Evolutionary conservation across 257 asterid genomes (phyloP).

Genomic region (Solanum clarkiae): DNA sequence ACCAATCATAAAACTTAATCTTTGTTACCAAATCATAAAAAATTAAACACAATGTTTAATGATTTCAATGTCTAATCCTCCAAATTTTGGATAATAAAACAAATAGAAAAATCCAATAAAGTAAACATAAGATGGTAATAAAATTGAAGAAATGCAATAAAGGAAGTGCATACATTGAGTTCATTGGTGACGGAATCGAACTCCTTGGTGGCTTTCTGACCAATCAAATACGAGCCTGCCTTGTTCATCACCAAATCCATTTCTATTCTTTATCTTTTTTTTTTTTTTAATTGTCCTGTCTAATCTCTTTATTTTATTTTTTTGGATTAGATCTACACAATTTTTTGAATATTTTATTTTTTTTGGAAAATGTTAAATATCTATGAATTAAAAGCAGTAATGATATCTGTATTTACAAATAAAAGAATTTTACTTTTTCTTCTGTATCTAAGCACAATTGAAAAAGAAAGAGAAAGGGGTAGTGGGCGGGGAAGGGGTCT

Average conservation of each 20-base stretch:
- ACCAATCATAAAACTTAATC: neutral
- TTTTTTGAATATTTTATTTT: neutral
- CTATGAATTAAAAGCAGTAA: neutral
- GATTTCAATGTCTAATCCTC: neutral
- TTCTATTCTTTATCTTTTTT: neutral
- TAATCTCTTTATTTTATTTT: neutral
- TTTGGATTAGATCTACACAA: neutral
- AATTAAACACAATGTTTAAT: neutral
- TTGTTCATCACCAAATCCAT: conserved; percentile 80
- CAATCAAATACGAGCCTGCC: conserved; percentile 80
- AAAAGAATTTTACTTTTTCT: neutral
- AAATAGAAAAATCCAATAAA: neutral
- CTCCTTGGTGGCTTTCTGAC: conserved; percentile 62
- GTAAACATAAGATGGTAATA: neutral
- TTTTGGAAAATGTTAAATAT: neutral
- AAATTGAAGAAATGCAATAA: neutral
- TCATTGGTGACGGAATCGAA: conserved; percentile 65
- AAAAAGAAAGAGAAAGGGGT: neutral
- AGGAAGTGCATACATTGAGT: conserved; percentile 37
- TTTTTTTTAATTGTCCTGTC: neutral
- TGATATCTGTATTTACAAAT: neutral
- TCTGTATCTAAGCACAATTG: neutral
- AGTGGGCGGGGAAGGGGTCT: neutral
- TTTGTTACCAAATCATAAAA: neutral
- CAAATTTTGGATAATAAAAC: neutral